Conservation (phyloP, 2,329 filamentous ascomycete species). For the Dendrostoma leiphaemia region DNA sequence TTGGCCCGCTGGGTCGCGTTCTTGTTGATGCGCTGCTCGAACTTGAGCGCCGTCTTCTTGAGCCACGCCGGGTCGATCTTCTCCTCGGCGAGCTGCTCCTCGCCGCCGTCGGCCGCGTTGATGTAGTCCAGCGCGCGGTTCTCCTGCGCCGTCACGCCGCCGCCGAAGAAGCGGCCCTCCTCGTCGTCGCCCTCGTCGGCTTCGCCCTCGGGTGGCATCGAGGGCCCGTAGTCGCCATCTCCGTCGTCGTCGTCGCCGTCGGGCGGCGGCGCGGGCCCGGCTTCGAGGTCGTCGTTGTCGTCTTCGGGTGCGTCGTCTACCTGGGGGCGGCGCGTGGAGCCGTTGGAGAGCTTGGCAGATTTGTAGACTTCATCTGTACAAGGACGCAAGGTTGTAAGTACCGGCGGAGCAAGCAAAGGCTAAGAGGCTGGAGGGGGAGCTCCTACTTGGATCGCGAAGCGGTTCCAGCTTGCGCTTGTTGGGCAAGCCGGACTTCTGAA, state of each 20-base stretch:
- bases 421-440: background rate
- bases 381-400: no score
- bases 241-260: slow-evolving; percentile 49
- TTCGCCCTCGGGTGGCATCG: slow-evolving; percentile 48
- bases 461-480: slow-evolving; percentile 65
- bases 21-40: slow-evolving; percentile 87
- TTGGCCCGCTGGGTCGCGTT: slow-evolving; percentile 88
- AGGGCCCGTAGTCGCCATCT: slow-evolving; percentile 43
- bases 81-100: slow-evolving; percentile 50
- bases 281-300: slow-evolving; percentile 42
- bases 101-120: slow-evolving; percentile 56
- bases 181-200: slow-evolving; percentile 68
- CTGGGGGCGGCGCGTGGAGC: slow-evolving; percentile 41
- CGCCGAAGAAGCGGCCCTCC: slow-evolving; percentile 93
- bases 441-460: slow-evolving; percentile 60
- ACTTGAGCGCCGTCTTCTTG: slow-evolving; percentile 73
- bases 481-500: slow-evolving; percentile 41
- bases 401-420: no score
- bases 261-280: slow-evolving; percentile 48
- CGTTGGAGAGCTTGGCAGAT: slow-evolving; percentile 52
- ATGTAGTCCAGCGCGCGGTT: slow-evolving; percentile 85
- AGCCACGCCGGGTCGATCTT: slow-evolving; percentile 85
- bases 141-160: slow-evolving; percentile 79
- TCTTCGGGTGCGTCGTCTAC: slow-evolving; percentile 44
- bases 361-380: slow-evolving; percentile 65